Evolutionary conservation across 805 yeast species (phyloP).

Genomic region (Saturnispora silvae): DNA sequence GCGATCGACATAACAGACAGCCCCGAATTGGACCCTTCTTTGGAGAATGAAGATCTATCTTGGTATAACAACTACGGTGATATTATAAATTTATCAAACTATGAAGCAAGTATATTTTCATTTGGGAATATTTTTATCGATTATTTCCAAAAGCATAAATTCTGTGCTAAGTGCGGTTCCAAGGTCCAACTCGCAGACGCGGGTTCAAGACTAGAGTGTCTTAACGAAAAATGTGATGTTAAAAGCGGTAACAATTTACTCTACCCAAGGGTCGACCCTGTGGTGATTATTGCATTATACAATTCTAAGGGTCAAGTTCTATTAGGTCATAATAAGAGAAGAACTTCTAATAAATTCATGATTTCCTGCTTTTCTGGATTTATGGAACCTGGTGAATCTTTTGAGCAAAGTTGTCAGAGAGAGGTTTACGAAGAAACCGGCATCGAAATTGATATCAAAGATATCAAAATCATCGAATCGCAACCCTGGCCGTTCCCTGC

Average conservation of each 20-base stretch:
- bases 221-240: conserved; percentile 30
- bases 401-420: conserved; percentile 77
- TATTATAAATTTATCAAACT: conserved; percentile 17
- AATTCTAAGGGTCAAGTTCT: conserved; percentile 51
- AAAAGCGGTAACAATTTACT: conserved; percentile 54
- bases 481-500: conserved; percentile 99
- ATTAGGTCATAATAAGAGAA: conserved; percentile 50
- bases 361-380: conserved; percentile 91
- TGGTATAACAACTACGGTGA: conserved; percentile 10
- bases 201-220: conserved; percentile 53
- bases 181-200: conserved; percentile 51
- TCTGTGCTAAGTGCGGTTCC: conserved; percentile 83
- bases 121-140: conserved; percentile 79
- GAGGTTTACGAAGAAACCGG: conserved; percentile 98
- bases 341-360: conserved; percentile 26
- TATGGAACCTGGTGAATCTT: conserved; percentile 89
- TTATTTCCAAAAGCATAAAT: conserved; percentile 66
- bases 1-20: conserved; percentile 43
- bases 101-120: conserved; percentile 59
- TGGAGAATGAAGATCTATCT: conserved; percentile 7
- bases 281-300: conserved; percentile 70
- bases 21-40: conserved; percentile 1
- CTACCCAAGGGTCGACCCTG: conserved; percentile 90
- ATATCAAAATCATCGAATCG: conserved; percentile 53
- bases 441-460: conserved; percentile 36